Evolutionary conservation across 139 green algal genomes (phyloP).

Genomic region (Diplosphaera chodatii): DNA sequence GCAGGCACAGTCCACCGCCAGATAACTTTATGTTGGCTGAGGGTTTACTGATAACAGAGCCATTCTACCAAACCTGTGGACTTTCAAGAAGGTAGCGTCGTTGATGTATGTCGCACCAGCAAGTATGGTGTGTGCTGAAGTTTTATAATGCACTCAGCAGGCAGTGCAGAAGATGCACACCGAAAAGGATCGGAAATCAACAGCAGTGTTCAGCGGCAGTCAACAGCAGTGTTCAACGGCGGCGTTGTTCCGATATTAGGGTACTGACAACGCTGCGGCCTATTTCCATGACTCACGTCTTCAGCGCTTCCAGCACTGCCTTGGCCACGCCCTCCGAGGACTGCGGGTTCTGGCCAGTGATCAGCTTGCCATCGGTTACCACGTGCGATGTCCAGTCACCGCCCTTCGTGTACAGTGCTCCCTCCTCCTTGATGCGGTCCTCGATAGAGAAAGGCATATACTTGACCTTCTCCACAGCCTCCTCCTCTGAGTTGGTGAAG

Average conservation of each 20-base stretch:
- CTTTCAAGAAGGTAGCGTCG: no score
- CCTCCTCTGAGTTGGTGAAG: constrained; percentile 39
- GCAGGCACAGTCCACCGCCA: no score
- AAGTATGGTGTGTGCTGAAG: no score
- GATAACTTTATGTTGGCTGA: no score
- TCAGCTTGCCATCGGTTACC: constrained; percentile 9
- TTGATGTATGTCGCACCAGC: no score
- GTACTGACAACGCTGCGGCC: no score
- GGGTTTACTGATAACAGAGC: no score
- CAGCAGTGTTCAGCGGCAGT: neutral
- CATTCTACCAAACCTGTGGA: no score
- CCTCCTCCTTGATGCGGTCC: constrained; percentile 22
- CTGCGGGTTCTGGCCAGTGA: constrained; percentile 17
- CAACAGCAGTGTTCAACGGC: no score
- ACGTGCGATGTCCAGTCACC: neutral
- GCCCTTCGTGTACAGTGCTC: neutral
- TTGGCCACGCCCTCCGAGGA: neutral
- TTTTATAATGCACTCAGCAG: no score
- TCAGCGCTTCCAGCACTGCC: neutral
- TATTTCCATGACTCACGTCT: neutral
- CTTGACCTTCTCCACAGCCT: constrained; percentile 20
- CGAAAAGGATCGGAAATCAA: no score
- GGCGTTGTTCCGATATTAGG: neutral
- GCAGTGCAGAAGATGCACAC: no score
- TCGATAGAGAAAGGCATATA: constrained; percentile 30